Evolutionary conservation across 2,329 filamentous ascomycete genomes (phyloP).

Genomic region (Tolypocladium tundrense): DNA sequence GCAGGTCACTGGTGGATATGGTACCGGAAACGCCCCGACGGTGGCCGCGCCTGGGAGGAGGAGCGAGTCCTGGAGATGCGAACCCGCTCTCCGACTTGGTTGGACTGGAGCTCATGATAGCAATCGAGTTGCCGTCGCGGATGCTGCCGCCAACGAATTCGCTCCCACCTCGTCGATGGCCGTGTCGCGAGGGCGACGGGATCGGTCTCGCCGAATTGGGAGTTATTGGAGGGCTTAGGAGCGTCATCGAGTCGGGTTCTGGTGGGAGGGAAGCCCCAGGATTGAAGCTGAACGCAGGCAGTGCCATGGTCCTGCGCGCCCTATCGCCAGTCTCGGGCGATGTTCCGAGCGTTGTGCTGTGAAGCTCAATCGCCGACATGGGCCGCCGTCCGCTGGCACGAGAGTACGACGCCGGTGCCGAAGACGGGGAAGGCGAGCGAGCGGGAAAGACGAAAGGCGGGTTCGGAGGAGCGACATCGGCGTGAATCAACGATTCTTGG

Average conservation of each 20-base stretch:
- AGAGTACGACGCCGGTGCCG: slow-evolving; percentile 36
- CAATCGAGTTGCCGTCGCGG: slow-evolving; percentile 46
- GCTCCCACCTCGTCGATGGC: slow-evolving; percentile 71
- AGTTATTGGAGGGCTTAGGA: slow-evolving; percentile 47
- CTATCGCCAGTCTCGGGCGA: slow-evolving; percentile 18
- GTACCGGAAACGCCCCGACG: slow-evolving; percentile 62
- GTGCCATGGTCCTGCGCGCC: slow-evolving; percentile 24
- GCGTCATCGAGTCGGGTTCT: slow-evolving; percentile 21
- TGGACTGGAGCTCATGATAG: slow-evolving; percentile 57
- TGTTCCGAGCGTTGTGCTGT: slow-evolving; percentile 18
- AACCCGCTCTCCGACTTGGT: slow-evolving; percentile 53
- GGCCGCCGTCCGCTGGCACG: slow-evolving; percentile 40
- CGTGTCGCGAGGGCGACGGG: slow-evolving; percentile 54
- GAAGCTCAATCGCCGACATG: slow-evolving; percentile 41
- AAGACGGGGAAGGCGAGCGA: slow-evolving; percentile 31
- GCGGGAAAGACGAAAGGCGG: slow-evolving; percentile 56
- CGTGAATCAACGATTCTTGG: slow-evolving; percentile 4
- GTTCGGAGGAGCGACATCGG: slow-evolving; percentile 40
- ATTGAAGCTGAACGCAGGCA: slow-evolving; percentile 48
- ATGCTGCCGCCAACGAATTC: slow-evolving; percentile 75
- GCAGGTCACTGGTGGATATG: slow-evolving; percentile 75
- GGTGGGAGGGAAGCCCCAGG: slow-evolving; percentile 29
- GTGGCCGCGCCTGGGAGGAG: slow-evolving; percentile 53
- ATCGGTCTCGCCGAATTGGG: slow-evolving; percentile 37
- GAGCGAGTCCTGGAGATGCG: slow-evolving; percentile 40